phyloP scores from a whole-genome alignment of 2,329 filamentous ascomycete genomes.

The Cadophora sp. region DNA sequence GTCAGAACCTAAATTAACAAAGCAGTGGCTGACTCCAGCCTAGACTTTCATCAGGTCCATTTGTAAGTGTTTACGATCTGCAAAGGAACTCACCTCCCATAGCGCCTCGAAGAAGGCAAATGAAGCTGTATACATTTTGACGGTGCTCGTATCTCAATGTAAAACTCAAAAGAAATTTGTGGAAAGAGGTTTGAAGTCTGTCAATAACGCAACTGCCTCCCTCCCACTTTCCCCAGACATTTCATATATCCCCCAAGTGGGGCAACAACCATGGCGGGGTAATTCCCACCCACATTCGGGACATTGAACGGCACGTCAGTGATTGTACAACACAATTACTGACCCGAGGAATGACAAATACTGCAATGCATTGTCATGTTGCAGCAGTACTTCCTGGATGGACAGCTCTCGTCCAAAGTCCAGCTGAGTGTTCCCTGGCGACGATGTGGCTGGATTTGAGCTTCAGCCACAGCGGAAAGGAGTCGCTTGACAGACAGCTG shows the following conservation, averaged over 20 bases:
- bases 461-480: conserved; percentile 14
- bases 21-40: conserved; percentile 58
- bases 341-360: not conserved
- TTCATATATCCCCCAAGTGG: conserved; percentile 4
- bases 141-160: not conserved
- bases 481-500: not conserved
- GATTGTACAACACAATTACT: not conserved
- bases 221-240: conserved; percentile 1
- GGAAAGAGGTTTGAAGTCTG: not conserved
- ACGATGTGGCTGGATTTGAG: not conserved
- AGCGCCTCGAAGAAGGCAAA: conserved; percentile 72
- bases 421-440: not conserved
- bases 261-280: conserved; percentile 7
- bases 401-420: not conserved
- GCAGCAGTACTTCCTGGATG: not conserved
- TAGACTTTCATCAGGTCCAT: conserved; percentile 15
- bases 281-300: not conserved
- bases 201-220: not conserved
- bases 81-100: conserved; percentile 56
- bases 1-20: conserved; percentile 66
- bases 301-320: conserved; percentile 2
- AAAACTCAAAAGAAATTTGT: not conserved
- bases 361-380: not conserved
- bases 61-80: not conserved
- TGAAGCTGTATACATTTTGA: conserved; percentile 20